Evolutionary conservation across 306 rosid species (phyloP), one percentile per base, ranked within the genome.

Genomic region (Rosa lucieae): DNA sequence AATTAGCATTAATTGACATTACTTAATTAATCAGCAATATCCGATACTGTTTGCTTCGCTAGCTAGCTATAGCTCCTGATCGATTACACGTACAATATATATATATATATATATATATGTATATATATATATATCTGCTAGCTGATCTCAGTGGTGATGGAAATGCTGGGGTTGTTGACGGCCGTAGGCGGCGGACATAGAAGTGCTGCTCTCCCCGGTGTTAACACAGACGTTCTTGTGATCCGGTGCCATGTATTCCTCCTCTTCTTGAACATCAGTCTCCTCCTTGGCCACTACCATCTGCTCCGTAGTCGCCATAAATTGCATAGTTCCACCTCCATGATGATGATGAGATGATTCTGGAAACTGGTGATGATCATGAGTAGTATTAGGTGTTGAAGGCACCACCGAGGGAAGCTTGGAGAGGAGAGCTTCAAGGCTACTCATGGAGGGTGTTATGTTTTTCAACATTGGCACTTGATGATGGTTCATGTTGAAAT

Each of bases 261-360:
- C 86, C 51, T 9, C 44, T n/a, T 14, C 75, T 49, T 21, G 44
- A 23, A 85, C 89, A 58, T 84, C 88, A 46, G 77, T 70, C 80
- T 92, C 97, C 53, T 89, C 92, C 74, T 92, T 89, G 15, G 94
- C 91, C 39, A 82, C 85, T 74, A 84, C 86, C 39, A 84, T 92
- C 85, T 76, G 61, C 1, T 65, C 23, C 3, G 68, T 58, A 32
- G 83, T 88, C 76, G 78, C 88, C 85, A 86, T 84, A 70, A 85
- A 90, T 35, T 83, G 92, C 74, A 88, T 56, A 72, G 89, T 67
- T 81, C 89, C 77, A 69, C 86, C 89, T 66, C 70, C 70, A n/a
- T 67, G 79, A 46, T 23, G 43, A 56, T n/a, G 87, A 29, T 79
- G 23, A 44, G 71, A 47, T 63, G 75, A 14, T 59, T 72, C 61